phyloP scores from a whole-genome alignment of 306 rosid species.

The Fagus sylvatica region DNA sequence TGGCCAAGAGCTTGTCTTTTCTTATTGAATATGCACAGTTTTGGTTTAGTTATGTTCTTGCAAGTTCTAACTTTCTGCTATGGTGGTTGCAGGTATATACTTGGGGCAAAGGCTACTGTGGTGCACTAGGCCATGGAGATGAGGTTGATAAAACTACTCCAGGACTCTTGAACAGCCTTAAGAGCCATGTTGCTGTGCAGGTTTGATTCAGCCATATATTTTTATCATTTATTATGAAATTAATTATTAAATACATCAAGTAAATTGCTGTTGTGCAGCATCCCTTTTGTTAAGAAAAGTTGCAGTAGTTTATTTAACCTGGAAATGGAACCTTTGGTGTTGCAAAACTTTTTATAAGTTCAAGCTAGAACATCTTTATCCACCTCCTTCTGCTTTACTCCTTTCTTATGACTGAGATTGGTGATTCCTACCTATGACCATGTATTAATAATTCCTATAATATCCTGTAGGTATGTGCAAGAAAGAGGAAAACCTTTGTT shows the following conservation, averaged over 20 bases:
- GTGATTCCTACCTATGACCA: background rate
- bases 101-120: constrained; percentile 96
- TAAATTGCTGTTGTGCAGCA: background rate
- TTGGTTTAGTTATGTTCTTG: constrained; percentile 19
- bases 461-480: constrained; percentile 72
- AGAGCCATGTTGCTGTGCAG: constrained; percentile 78
- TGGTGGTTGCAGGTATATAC: constrained; percentile 66
- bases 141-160: constrained; percentile 92
- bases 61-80: constrained; percentile 14
- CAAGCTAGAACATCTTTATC: background rate
- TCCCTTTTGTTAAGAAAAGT: background rate
- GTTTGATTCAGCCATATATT: constrained; percentile 34
- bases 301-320: background rate
- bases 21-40: constrained; percentile 11
- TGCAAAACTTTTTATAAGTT: background rate
- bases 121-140: constrained; percentile 96
- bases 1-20: constrained; percentile 2
- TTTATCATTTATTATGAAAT: background rate
- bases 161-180: constrained; percentile 54
- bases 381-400: background rate
- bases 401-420: background rate
- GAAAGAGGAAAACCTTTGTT: constrained; percentile 89
- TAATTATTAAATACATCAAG: background rate
- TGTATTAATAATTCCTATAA: constrained; percentile 3
- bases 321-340: background rate